Base-by-base conservation (phyloP, 495 filamentous ascomycete genomes). In the Penicillium samsonianum region DNA sequence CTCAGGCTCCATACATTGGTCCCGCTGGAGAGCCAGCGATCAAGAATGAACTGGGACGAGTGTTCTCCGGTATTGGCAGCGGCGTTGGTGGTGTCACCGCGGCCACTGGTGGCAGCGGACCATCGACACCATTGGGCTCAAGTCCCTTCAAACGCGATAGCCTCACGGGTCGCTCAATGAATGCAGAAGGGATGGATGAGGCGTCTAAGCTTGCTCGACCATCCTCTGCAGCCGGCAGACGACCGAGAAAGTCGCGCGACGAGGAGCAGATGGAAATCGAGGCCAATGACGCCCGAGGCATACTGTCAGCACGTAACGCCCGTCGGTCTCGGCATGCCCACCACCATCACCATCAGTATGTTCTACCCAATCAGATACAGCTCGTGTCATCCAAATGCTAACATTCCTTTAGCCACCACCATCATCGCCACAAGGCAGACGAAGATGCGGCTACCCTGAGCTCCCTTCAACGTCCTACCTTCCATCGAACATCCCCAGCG, bases 41-140 rank as follows among this genome's bases (percentile, higher is more conserved):
- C 65, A 96, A 96, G 78, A 92, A 86, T 67, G 92, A 96, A 64
- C 89, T 96, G 67, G 91, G 91, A 9, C 84, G 90, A 30, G 93
- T 96, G 76, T 96, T 96, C 73, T 88, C 89, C 4, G 92, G 92
- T 19, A 88, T 96, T 62, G 91, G 92, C 38, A 92, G 87, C 71
- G 92, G 91, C 41, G 86, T 92, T 6, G 86, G 89, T 28, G 84
- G 81, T 43, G 80, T 84, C 42, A 78, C 80, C 1, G 79, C 81
- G 12, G 78, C 81, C 5, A 63, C 80, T 9, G 79, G 74, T 9
- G 78, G 72, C 44, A 84, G 80, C 60, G 81, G 81, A 5, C 75
- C 73, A 6, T 77, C 80, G 1, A 86, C 84, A 5, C 82, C 85
- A 0, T 78, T 83, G 48, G 75, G 74, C 19, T 60, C 77, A 14